Conservation (phyloP, 371 early-diverging fungal genomes). For the Apophysomyces elegans region DNA sequence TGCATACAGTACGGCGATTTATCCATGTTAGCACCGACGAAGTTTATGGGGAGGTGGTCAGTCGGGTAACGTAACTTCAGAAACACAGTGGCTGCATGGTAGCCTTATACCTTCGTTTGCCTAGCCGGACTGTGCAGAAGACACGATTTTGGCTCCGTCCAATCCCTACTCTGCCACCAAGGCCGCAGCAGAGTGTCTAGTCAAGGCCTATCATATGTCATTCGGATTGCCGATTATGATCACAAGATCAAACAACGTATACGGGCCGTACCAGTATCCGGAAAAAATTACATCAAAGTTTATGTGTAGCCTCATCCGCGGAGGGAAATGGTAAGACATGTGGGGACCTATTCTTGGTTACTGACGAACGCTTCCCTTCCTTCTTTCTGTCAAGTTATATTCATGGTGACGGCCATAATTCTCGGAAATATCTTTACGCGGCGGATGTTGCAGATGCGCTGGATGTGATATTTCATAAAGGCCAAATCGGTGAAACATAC, state of each 20-base stretch:
- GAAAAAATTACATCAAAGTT: conserved; percentile 92
- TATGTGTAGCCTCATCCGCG: conserved; percentile 70
- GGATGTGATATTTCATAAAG: conserved; percentile 70
- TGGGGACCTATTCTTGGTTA: background rate
- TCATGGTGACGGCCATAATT: conserved; percentile 83
- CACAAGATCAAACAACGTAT: conserved; percentile 86
- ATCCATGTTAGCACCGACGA: conserved; percentile 89
- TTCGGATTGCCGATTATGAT: conserved; percentile 84
- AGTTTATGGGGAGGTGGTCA: conserved; percentile 72
- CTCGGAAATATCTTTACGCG: conserved; percentile 81
- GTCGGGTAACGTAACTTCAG: conserved; percentile 33
- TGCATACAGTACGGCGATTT: conserved; percentile 60
- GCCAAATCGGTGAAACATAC: conserved; percentile 73
- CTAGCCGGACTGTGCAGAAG: conserved; percentile 55
- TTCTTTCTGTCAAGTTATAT: conserved; percentile 53
- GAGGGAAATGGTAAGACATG: conserved; percentile 59
- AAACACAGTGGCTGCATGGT: background rate
- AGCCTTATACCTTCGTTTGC: background rate
- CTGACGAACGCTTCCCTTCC: background rate
- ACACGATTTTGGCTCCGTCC: conserved; percentile 70
- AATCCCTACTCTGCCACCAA: conserved; percentile 92
- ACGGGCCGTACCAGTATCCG: conserved; percentile 87
- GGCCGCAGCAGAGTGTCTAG: conserved; percentile 87
- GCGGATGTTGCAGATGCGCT: conserved; percentile 81
- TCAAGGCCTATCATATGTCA: conserved; percentile 80